These are phyloP conservation scores for Ogataea dorogensis DNA, from an alignment of 805 yeast genomes.

Conservation along the genomic window DNA sequence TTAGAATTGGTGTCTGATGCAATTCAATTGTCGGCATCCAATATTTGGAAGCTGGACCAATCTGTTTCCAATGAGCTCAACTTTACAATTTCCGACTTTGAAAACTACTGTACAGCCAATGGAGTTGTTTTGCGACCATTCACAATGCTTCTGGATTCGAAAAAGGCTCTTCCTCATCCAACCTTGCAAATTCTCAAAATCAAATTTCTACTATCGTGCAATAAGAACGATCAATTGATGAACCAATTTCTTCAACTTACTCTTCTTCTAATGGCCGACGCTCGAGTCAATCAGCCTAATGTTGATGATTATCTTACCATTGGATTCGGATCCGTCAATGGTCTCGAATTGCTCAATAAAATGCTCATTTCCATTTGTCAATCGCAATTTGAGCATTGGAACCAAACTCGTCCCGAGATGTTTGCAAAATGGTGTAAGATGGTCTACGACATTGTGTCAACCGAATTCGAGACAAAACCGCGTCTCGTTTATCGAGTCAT, in stretches of 20 bases:
- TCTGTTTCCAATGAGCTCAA: constrained; percentile 2
- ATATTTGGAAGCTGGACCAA: constrained; percentile 3
- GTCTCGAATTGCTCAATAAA: constrained; percentile 14
- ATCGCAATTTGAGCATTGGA: constrained; percentile 7
- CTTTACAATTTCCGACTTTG: too few relatives aligned
- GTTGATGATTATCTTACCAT: constrained; percentile 8
- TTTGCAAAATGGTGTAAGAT: constrained; percentile 5
- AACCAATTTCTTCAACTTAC: constrained; percentile 4
- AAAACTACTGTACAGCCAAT: too few relatives aligned
- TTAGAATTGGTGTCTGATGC: background rate
- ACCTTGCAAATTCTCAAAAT: constrained; percentile 15
- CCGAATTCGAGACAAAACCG: constrained; percentile 5
- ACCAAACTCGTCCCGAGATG: background rate
- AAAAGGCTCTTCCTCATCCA: constrained; percentile 11
- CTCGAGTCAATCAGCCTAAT: constrained; percentile 16
- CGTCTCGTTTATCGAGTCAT: constrained; percentile 16
- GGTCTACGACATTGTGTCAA: constrained; percentile 5
- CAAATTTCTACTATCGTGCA: constrained; percentile 10
- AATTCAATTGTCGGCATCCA: constrained; percentile 3
- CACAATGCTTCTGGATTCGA: constrained; percentile 11
- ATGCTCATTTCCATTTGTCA: constrained; percentile 11
- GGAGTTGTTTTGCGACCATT: background rate
- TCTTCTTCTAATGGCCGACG: constrained; percentile 14
- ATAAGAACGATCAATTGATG: background rate
- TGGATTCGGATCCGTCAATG: constrained; percentile 10